These are phyloP conservation scores for Tulasnella sp. DNA, from an alignment of 768 basidiomycete species.

Conservation along the genomic window DNA sequence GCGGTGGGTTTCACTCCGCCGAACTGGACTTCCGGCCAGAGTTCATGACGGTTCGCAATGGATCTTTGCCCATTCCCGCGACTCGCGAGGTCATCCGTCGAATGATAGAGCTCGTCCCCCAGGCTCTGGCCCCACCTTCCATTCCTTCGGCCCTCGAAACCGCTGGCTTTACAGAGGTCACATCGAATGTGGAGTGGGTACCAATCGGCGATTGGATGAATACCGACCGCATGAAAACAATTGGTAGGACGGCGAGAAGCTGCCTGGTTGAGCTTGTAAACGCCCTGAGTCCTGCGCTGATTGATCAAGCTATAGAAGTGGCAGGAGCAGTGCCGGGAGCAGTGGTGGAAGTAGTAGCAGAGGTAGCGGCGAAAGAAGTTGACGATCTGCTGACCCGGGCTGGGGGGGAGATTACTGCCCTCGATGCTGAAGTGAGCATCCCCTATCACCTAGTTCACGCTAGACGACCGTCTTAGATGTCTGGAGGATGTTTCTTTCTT, in stretches of 20 bases:
- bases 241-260: not conserved
- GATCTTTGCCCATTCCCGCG: not conserved
- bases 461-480: too few relatives aligned
- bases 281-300: not conserved
- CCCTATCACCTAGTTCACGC: not conserved
- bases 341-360: too few relatives aligned
- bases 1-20: not conserved
- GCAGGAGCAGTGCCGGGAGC: too few relatives aligned
- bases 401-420: not conserved
- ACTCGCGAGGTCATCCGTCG: not conserved
- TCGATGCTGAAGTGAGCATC: not conserved
- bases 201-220: not conserved
- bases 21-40: slow-evolving; percentile 9
- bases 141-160: not conserved
- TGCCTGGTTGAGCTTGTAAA: not conserved
- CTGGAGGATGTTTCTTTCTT: too few relatives aligned
- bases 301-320: not conserved
- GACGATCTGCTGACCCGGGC: not conserved
- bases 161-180: not conserved
- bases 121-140: not conserved
- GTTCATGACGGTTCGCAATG: not conserved
- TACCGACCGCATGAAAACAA: not conserved
- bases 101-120: not conserved
- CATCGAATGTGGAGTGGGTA: not conserved
- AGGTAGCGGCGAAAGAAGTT: not conserved